These are phyloP conservation scores for Oryza coarctata DNA, from an alignment of 176 grass and related monocot species.

Conservation along the genomic window DNA sequence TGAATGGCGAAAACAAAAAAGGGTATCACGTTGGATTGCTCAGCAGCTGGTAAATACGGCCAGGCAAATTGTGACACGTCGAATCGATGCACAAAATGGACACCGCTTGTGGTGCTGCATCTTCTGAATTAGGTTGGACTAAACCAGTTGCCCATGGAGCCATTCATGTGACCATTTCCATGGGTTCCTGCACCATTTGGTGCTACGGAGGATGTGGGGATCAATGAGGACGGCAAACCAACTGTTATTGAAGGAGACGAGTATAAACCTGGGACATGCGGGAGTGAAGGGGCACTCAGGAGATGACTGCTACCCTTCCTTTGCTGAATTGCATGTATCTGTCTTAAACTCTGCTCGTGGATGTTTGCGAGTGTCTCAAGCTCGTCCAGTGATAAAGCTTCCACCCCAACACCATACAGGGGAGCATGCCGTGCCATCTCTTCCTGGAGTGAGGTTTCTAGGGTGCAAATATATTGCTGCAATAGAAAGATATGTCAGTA, in stretches of 20 bases:
- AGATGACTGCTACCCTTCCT: slow-evolving; percentile 60
- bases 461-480: slow-evolving; percentile 92
- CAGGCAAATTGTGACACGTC: slow-evolving; percentile 39
- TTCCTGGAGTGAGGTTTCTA: slow-evolving; percentile 87
- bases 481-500: slow-evolving; percentile 35
- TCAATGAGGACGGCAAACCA: slow-evolving; percentile 57
- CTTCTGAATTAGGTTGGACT: slow-evolving; percentile 50
- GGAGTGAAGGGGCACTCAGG: slow-evolving; percentile 47
- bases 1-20: slow-evolving; percentile 55
- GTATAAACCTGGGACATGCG: slow-evolving; percentile 60
- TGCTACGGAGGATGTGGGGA: slow-evolving; percentile 52
- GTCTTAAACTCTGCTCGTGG: slow-evolving; percentile 73
- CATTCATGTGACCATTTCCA: slow-evolving; percentile 67
- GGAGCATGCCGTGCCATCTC: slow-evolving; percentile 90
- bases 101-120: slow-evolving; percentile 9
- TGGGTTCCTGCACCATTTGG: slow-evolving; percentile 61
- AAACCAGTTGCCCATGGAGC: slow-evolving; percentile 49
- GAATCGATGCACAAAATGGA: slow-evolving; percentile 42
- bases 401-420: slow-evolving; percentile 74
- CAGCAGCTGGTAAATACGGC: slow-evolving; percentile 46
- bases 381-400: slow-evolving; percentile 67
- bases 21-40: slow-evolving; percentile 55
- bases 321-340: slow-evolving; percentile 70
- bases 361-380: slow-evolving; percentile 80
- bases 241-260: slow-evolving; percentile 53